A percentile compares a stretch with the other conserved stretches of the same genome.
These are phyloP conservation scores for Starmerella bombicola DNA, from an alignment of 805 yeast species.

Conservation along the genomic window DNA sequence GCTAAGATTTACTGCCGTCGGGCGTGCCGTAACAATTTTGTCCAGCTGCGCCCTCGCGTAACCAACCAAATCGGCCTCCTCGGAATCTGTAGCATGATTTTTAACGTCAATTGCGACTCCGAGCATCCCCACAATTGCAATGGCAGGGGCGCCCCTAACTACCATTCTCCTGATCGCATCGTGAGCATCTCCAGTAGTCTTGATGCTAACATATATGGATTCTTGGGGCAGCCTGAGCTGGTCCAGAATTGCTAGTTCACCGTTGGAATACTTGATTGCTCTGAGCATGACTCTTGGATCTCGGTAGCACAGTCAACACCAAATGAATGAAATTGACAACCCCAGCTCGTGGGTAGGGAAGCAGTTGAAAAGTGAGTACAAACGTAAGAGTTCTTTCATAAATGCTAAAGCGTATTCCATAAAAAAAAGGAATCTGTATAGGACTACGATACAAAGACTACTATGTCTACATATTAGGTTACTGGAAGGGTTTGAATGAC, in stretches of 20 bases:
- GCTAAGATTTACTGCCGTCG: conserved; percentile 87
- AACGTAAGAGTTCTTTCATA: no score
- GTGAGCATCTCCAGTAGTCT: conserved; percentile 61
- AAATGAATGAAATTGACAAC: no score
- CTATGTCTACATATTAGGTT: conserved; percentile 4
- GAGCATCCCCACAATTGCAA: conserved; percentile 85
- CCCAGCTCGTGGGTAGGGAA: no score
- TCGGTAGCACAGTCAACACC: no score
- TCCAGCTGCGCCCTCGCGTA: conserved; percentile 39
- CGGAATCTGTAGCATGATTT: conserved; percentile 20
- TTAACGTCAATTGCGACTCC: conserved; percentile 64
- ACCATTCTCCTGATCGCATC: conserved; percentile 81
- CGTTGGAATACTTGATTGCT: conserved; percentile 22
- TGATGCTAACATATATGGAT: conserved; percentile 51
- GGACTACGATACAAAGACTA: conserved; percentile 15
- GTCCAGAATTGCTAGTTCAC: conserved; percentile 52
- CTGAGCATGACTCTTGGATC: conserved; percentile 10
- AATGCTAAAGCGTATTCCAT: no score
- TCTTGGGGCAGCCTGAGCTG: conserved; percentile 75
- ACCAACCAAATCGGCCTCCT: conserved; percentile 5
- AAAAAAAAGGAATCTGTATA: background rate
- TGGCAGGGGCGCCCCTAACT: conserved; percentile 97
- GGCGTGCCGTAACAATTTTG: conserved; percentile 63
- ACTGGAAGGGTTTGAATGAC: background rate
- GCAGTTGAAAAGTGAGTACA: no score